phyloP scores from a whole-genome alignment of 2,329 filamentous ascomycete species.

The Apiospora phragmitis region DNA sequence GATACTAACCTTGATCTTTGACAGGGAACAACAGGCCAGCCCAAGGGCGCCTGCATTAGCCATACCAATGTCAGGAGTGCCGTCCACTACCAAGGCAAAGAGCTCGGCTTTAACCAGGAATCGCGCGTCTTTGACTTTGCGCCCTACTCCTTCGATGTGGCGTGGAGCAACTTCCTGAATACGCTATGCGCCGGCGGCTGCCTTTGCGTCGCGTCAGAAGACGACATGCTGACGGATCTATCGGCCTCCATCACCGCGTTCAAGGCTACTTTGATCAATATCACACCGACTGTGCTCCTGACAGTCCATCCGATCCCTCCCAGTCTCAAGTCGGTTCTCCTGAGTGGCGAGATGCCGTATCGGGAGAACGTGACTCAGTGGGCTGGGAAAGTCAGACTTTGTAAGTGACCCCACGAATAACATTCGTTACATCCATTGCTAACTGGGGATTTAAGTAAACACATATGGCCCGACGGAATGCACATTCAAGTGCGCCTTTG shows the following conservation, averaged over 20 bases:
- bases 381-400: not conserved
- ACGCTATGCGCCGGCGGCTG: slow-evolving; percentile 27
- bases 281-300: slow-evolving; percentile 16
- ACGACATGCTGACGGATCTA: slow-evolving; percentile 31
- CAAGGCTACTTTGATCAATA: slow-evolving; percentile 12
- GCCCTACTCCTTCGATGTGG: slow-evolving; percentile 39
- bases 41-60: slow-evolving; percentile 11
- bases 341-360: not conserved
- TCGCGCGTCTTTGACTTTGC: slow-evolving; percentile 23
- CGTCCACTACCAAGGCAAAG: slow-evolving; percentile 16
- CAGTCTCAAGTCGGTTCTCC: not conserved
- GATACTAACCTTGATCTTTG: too few species aligned
- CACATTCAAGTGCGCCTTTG: not conserved
- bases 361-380: not conserved
- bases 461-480: slow-evolving; percentile 6
- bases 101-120: slow-evolving; percentile 13
- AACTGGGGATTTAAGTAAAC: slow-evolving; percentile 29
- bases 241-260: slow-evolving; percentile 15
- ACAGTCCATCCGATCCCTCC: not conserved
- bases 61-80: slow-evolving; percentile 19
- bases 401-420: not conserved
- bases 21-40: not conserved
- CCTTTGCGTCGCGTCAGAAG: slow-evolving; percentile 37
- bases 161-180: slow-evolving; percentile 36
- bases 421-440: not conserved